These are phyloP conservation scores for Lizonia empirigonia DNA, from an alignment of 2,329 filamentous ascomycete species.

Conservation along the genomic window DNA sequence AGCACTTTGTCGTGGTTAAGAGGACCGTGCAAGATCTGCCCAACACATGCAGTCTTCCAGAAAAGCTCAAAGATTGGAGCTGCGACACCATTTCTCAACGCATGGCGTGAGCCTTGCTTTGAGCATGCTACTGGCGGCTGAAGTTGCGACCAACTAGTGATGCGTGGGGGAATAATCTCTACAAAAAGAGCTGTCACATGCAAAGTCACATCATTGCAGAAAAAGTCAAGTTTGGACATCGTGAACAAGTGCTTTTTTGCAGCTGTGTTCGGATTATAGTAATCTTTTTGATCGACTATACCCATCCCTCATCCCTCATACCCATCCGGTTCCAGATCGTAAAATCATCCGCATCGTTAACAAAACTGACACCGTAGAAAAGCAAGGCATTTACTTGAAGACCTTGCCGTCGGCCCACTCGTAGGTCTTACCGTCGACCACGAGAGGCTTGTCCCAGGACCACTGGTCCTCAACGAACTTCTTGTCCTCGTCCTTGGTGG, in stretches of 20 bases:
- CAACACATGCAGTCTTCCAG: no score
- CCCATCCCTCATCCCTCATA: conserved; percentile 36
- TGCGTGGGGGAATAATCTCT: background rate
- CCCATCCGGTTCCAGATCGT: conserved; percentile 40
- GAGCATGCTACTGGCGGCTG: background rate
- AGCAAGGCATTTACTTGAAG: conserved; percentile 79
- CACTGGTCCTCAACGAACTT: conserved; percentile 86
- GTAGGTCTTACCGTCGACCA: conserved; percentile 85
- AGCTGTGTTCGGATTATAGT: conserved; percentile 32
- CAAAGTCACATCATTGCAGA: background rate
- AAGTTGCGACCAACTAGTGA: background rate
- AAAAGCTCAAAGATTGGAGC: no score
- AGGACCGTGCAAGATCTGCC: no score
- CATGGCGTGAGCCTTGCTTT: background rate
- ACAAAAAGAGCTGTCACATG: background rate
- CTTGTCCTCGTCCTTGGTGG: conserved; percentile 79
- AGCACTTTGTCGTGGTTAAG: no score
- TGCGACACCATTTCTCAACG: no score
- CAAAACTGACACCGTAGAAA: conserved; percentile 23
- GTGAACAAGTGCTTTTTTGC: conserved; percentile 37
- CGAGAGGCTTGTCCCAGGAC: conserved; percentile 87
- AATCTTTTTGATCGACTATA: conserved; percentile 35
- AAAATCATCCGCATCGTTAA: conserved; percentile 45
- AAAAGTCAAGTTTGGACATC: conserved; percentile 21
- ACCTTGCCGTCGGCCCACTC: conserved; percentile 92